Conservation (phyloP, 2,329 filamentous ascomycete genomes). For the Colletotrichum cuscutae region DNA sequence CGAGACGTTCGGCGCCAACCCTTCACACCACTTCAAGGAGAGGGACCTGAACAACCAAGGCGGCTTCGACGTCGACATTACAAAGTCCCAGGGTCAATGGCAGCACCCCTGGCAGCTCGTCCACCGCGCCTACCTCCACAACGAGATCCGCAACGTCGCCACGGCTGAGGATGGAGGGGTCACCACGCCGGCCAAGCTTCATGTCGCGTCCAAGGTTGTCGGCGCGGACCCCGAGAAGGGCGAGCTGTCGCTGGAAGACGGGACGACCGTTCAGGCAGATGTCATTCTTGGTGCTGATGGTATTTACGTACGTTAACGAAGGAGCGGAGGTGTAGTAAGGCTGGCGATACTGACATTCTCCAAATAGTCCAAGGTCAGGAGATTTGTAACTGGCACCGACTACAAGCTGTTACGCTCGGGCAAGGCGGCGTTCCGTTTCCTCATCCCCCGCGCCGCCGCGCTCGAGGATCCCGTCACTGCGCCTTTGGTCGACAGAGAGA, state of each 20-base stretch:
- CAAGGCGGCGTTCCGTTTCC: constrained; percentile 66
- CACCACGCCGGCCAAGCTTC: constrained; percentile 49
- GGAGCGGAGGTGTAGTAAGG: constrained; percentile 39
- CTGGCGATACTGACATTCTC: background rate
- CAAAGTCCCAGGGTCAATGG: constrained; percentile 51
- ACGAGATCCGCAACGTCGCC: constrained; percentile 57
- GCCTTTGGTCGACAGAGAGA: constrained; percentile 42
- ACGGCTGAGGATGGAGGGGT: constrained; percentile 45
- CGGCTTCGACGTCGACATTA: constrained; percentile 47
- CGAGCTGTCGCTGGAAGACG: constrained; percentile 56
- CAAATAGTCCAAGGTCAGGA: constrained; percentile 39
- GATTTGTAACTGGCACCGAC: constrained; percentile 36
- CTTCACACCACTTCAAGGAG: constrained; percentile 43
- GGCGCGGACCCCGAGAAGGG: constrained; percentile 53
- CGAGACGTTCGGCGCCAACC: constrained; percentile 49
- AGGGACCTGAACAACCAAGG: constrained; percentile 49
- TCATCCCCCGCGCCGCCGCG: constrained; percentile 49
- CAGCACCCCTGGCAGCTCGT: constrained; percentile 58
- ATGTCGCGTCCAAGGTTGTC: constrained; percentile 53
- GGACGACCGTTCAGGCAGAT: constrained; percentile 55
- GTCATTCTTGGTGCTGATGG: constrained; percentile 66
- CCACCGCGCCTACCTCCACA: constrained; percentile 63
- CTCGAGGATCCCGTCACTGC: constrained; percentile 47
- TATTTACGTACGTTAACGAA: constrained; percentile 51
- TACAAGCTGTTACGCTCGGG: constrained; percentile 54